These are phyloP conservation scores for Pyrenophora seminiperda DNA, from an alignment of 2,329 filamentous ascomycete genomes.

Conservation along the genomic window DNA sequence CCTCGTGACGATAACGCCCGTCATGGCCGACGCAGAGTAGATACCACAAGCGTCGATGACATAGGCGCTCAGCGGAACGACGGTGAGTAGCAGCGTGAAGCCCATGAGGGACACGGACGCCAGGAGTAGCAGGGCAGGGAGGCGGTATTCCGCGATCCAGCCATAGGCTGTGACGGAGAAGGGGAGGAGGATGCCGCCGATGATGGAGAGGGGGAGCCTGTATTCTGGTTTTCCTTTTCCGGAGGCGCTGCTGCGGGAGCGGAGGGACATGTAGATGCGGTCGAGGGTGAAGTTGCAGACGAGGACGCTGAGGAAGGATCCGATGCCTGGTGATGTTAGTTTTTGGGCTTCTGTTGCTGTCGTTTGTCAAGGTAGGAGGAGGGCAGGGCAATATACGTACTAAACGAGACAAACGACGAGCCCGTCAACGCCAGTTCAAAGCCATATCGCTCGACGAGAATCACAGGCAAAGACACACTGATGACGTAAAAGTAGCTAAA, in stretches of 20 bases:
- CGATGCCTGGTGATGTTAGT: conserved; percentile 47
- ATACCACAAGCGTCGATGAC: conserved; percentile 63
- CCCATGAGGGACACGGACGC: conserved; percentile 55
- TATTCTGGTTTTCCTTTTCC: conserved; percentile 58
- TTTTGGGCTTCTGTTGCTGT: neutral
- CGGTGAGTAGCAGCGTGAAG: conserved; percentile 52
- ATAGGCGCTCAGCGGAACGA: conserved; percentile 60
- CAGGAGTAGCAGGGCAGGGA: conserved; percentile 54
- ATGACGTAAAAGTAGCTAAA: conserved; percentile 56
- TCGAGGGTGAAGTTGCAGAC: conserved; percentile 60
- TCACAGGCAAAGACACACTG: conserved; percentile 53
- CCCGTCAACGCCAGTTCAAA: conserved; percentile 59
- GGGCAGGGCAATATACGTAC: conserved; percentile 37
- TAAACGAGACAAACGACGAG: conserved; percentile 61
- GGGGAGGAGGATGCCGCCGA: conserved; percentile 56
- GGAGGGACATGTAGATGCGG: conserved; percentile 58
- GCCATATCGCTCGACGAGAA: conserved; percentile 50
- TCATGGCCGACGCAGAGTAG: conserved; percentile 63
- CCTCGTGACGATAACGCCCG: conserved; percentile 60
- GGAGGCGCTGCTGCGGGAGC: conserved; percentile 44
- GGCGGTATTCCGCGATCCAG: conserved; percentile 55
- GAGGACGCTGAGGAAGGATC: conserved; percentile 55
- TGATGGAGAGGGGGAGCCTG: conserved; percentile 59
- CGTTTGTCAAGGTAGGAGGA: too few species aligned
- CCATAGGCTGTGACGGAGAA: conserved; percentile 56